Percentiles rank a stretch among this genome's conserved stretches.
phyloP scores from a whole-genome alignment of 2,329 filamentous ascomycete genomes.

The Trichoderma afroharzianum region DNA sequence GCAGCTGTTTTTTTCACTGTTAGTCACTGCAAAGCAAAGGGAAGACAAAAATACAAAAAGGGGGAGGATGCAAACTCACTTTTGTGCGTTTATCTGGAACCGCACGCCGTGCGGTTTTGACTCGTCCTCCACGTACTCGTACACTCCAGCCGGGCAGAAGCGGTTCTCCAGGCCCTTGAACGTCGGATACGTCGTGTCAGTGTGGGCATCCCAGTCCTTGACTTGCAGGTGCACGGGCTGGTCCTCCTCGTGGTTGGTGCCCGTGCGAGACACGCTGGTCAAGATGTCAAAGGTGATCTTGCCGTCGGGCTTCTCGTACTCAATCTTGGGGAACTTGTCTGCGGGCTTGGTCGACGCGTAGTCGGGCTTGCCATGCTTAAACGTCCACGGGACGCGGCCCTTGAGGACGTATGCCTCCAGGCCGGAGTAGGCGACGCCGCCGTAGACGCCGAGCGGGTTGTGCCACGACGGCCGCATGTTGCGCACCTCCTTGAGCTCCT shows the following conservation, averaged over 20 bases:
- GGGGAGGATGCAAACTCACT: slow-evolving; percentile 59
- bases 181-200: slow-evolving; percentile 73
- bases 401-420: slow-evolving; percentile 85
- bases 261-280: slow-evolving; percentile 90
- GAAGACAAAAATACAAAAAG: neutral
- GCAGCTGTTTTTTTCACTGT: slow-evolving; percentile 56
- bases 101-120: slow-evolving; percentile 82
- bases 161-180: slow-evolving; percentile 94
- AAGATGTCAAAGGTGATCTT: slow-evolving; percentile 94
- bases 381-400: slow-evolving; percentile 84
- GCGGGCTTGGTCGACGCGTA: slow-evolving; percentile 75
- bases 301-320: slow-evolving; percentile 94
- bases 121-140: slow-evolving; percentile 94
- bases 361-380: slow-evolving; percentile 79
- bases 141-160: slow-evolving; percentile 96
- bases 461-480: slow-evolving; percentile 98
- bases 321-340: slow-evolving; percentile 79
- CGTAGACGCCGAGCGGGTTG: slow-evolving; percentile 78
- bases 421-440: slow-evolving; percentile 88
- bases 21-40: neutral
- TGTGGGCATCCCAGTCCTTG: slow-evolving; percentile 90
- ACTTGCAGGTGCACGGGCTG: slow-evolving; percentile 96
- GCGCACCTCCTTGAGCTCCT: slow-evolving; percentile 88
- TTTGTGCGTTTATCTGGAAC: slow-evolving; percentile 97
- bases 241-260: slow-evolving; percentile 98